phyloP scores from a whole-genome alignment of 352 stramenopile species.

The Pythium sp. region DNA sequence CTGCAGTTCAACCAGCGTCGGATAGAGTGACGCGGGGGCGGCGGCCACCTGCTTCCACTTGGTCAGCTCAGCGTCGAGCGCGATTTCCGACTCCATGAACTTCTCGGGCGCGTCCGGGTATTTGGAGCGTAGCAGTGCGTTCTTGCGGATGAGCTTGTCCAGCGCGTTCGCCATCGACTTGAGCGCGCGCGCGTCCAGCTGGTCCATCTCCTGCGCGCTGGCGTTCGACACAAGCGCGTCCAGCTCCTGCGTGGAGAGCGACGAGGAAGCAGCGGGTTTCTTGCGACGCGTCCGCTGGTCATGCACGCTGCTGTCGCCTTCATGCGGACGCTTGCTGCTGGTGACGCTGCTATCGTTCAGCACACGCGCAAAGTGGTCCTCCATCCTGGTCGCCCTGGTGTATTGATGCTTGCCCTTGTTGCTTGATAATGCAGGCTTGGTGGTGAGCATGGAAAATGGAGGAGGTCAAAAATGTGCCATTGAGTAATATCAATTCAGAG shows the following conservation, averaged over 20 bases:
- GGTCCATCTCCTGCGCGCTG: constrained; percentile 40
- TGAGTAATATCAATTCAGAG: neutral
- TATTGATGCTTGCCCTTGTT: neutral
- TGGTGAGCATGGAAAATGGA: neutral
- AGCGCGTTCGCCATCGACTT: constrained; percentile 69
- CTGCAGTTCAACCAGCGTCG: constrained; percentile 55
- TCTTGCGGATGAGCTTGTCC: constrained; percentile 71
- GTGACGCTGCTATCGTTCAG: constrained; percentile 1
- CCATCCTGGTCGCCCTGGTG: constrained; percentile 3
- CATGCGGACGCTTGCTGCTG: neutral
- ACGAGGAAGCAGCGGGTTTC: constrained; percentile 9
- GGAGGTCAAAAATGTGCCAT: neutral
- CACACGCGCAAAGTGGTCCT: constrained; percentile 23
- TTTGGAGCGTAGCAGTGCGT: constrained; percentile 79
- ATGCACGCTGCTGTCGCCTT: neutral
- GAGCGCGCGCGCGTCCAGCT: constrained; percentile 66
- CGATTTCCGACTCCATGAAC: constrained; percentile 85
- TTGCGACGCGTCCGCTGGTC: constrained; percentile 9
- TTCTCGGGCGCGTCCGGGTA: constrained; percentile 69
- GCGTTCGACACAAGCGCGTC: constrained; percentile 42
- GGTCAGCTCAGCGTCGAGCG: constrained; percentile 49
- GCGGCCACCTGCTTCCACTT: constrained; percentile 60
- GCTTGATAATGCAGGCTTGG: neutral
- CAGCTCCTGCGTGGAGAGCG: constrained; percentile 32
- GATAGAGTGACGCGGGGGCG: constrained; percentile 56